Evolutionary conservation across 108 stramenopile genomes (phyloP), one percentile per base, ranked within the genome.

Genomic region (Cyclotella atomus): DNA sequence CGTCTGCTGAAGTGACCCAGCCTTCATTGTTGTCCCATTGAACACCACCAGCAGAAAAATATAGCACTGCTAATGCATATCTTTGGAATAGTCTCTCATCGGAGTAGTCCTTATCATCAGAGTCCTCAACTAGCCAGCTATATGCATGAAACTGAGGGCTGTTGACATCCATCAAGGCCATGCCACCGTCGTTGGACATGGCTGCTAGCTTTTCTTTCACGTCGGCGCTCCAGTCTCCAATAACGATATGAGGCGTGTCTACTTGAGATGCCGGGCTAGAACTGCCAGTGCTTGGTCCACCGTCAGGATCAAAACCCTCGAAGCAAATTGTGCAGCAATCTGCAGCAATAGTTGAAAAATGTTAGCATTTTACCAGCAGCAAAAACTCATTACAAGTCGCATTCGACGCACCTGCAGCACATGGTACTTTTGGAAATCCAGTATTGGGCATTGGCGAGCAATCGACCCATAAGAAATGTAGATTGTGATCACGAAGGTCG

Each of bases 281-380:
- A 21, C 67, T 53, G 23, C 62, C 63, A 24, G 53, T 55, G 41
- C 27, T 64, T 9, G 47, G 29, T 24, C 32, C 57, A 25, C 43
- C 69, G 44, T 63, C 68, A 23, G 47, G 25, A 41, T 63, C 68
- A 43, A 64, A 63, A 17, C 76, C 76, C 62, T 77, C 76, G 17
- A 77, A 77, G 30, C 76, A 77, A 45, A 77, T 77, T 5, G 76
- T 64, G 23, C 76, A 77, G 28, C 76, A 77, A 53, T 70, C 68
- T 5, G 32, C 57, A 5, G 61, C 52, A 47, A n/a, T n/a, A n/a
- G n/a, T n/a, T n/a, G n/a, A n/a, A n/a, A n/a, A n/a, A n/a, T n/a
- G n/a, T n/a, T n/a, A n/a, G n/a, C n/a, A n/a, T n/a, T n/a, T n/a
- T n/a, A n/a, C n/a, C n/a, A n/a, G n/a, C n/a, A n/a, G n/a, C n/a